Conservation (phyloP, 2,329 filamentous ascomycete genomes). For the Chaetomium sp. region DNA sequence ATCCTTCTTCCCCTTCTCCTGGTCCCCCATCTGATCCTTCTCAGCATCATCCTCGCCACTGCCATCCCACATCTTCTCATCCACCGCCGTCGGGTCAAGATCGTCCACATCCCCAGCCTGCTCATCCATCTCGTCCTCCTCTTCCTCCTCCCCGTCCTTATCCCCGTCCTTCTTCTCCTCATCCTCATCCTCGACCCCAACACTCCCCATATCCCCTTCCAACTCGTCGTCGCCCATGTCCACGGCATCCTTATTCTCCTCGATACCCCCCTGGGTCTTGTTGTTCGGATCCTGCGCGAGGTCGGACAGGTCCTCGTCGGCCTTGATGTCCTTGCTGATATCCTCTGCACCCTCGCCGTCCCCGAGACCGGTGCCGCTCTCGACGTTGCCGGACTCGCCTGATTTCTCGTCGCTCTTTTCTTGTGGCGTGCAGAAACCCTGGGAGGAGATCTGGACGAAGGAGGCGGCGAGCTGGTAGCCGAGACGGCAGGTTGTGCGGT, state of each 20-base stretch:
- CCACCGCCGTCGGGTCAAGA: conserved; percentile 83
- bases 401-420: conserved; percentile 75
- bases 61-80: conserved; percentile 99
- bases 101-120: conserved; percentile 91
- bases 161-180: conserved; percentile 62
- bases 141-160: conserved; percentile 62
- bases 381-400: conserved; percentile 74
- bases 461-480: conserved; percentile 73
- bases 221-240: conserved; percentile 92
- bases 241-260: conserved; percentile 82
- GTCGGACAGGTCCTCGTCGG: conserved; percentile 91
- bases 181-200: conserved; percentile 63
- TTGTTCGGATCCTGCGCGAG: conserved; percentile 82
- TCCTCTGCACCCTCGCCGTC: conserved; percentile 95
- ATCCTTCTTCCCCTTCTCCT: conserved; percentile 69
- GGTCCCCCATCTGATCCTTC: conserved; percentile 77
- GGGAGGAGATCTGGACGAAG: conserved; percentile 75
- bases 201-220: conserved; percentile 75
- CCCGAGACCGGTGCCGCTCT: conserved; percentile 89
- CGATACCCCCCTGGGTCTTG: conserved; percentile 65
- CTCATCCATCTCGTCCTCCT: conserved; percentile 79
- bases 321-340: conserved; percentile 94
- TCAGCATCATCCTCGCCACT: conserved; percentile 76
- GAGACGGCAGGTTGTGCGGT: conserved; percentile 72
- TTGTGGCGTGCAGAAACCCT: conserved; percentile 89